phyloP scores from a whole-genome alignment of 495 filamentous ascomycete genomes.

The Penicillium soppii region DNA sequence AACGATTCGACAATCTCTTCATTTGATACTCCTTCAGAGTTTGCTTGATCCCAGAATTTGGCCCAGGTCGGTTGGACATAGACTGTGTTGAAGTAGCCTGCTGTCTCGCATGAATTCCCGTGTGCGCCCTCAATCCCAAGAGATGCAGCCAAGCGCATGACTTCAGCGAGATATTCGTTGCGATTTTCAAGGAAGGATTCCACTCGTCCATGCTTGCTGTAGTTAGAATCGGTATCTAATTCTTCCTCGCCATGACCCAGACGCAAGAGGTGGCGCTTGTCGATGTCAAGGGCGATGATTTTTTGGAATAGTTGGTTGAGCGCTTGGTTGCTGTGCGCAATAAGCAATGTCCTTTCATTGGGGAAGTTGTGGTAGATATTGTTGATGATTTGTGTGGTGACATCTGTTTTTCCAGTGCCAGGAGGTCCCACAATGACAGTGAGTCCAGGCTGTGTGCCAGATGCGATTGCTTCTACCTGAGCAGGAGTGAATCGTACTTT shows the following conservation, averaged over 20 bases:
- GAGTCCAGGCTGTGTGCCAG: conserved; percentile 90
- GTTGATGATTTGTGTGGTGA: conserved; percentile 97
- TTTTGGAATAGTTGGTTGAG: conserved; percentile 99
- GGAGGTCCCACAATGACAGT: conserved; percentile 95
- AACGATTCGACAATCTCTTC: conserved; percentile 72
- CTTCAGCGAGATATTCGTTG: conserved; percentile 73
- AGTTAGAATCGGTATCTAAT: conserved; percentile 78
- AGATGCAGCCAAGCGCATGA: conserved; percentile 78
- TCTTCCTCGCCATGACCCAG: conserved; percentile 96
- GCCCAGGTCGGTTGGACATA: conserved; percentile 88
- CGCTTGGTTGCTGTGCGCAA: conserved; percentile 97
- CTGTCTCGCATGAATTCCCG: conserved; percentile 93
- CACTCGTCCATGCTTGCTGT: conserved; percentile 92
- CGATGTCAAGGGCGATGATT: conserved; percentile 91
- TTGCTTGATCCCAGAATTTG: conserved; percentile 68
- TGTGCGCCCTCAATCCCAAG: conserved; percentile 88
- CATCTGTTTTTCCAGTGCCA: conserved; percentile 97
- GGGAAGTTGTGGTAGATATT: conserved; percentile 99
- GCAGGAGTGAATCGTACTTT: conserved; percentile 83
- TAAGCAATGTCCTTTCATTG: conserved; percentile 82
- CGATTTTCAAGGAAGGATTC: conserved; percentile 95
- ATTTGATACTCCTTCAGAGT: conserved; percentile 49
- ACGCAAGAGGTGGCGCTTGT: conserved; percentile 89
- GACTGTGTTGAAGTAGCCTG: conserved; percentile 91
- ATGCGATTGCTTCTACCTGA: conserved; percentile 89